Conservation (phyloP, 441 rosid genomes). For the Euphorbia celastroides region DNA sequence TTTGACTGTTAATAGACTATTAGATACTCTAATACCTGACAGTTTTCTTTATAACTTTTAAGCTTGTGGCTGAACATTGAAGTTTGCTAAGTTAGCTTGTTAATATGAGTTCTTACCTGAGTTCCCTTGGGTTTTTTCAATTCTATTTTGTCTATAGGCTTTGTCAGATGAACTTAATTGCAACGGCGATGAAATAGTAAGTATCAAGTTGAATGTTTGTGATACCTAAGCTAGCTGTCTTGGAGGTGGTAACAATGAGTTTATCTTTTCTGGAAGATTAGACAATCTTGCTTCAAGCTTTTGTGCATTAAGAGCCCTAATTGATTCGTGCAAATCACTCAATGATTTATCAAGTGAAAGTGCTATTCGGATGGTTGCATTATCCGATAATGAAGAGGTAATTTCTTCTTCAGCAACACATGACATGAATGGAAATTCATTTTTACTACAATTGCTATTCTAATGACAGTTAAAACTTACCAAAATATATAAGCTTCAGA, state of each 20-base stretch:
- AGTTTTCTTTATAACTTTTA: background rate
- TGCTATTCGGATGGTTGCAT: slow-evolving; percentile 78
- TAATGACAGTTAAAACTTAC: background rate
- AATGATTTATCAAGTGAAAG: slow-evolving; percentile 50
- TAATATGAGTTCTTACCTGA: background rate
- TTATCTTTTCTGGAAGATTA: slow-evolving; percentile 90
- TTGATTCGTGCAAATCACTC: slow-evolving; percentile 61
- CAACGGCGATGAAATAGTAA: slow-evolving; percentile 55
- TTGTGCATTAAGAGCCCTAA: slow-evolving; percentile 83
- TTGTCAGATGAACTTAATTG: slow-evolving; percentile 68
- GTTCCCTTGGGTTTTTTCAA: slow-evolving; percentile 7
- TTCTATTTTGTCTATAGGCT: slow-evolving; percentile 34
- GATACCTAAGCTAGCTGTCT: slow-evolving; percentile 97
- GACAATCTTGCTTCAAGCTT: slow-evolving; percentile 93
- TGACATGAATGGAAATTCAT: slow-evolving; percentile 3
- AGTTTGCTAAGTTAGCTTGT: slow-evolving; percentile 4
- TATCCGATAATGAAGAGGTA: slow-evolving; percentile 98
- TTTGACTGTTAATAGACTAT: too few relatives aligned
- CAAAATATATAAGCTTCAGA: background rate
- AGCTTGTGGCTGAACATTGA: background rate
- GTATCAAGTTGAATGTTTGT: slow-evolving; percentile 82
- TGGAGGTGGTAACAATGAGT: slow-evolving; percentile 87
- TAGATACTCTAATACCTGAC: too few relatives aligned
- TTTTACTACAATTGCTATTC: slow-evolving; percentile 4
- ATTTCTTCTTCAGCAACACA: slow-evolving; percentile 10